Conservation (phyloP, 2,329 filamentous ascomycete species). For the Talaromyces amestolkiae region DNA sequence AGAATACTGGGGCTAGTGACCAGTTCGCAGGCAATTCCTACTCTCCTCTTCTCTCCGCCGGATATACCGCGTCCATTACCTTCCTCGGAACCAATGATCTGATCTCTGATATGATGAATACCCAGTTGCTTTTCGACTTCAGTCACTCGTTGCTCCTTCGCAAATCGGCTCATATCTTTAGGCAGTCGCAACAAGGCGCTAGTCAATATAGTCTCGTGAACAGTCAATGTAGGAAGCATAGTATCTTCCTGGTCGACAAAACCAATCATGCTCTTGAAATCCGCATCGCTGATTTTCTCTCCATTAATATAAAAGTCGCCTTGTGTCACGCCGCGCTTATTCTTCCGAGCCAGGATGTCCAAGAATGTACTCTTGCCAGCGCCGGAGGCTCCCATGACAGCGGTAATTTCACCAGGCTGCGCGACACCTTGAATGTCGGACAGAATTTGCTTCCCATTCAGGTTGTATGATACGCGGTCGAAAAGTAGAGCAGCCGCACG, state of each 20-base stretch:
- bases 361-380: constrained; percentile 97
- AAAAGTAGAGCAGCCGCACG: constrained; percentile 88
- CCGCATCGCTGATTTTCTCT: constrained; percentile 76
- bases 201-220: constrained; percentile 95
- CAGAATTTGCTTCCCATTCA: constrained; percentile 87
- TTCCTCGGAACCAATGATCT: constrained; percentile 93
- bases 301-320: constrained; percentile 93
- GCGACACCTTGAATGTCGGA: constrained; percentile 77
- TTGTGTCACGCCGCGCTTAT: constrained; percentile 76
- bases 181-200: constrained; percentile 91
- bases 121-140: constrained; percentile 96
- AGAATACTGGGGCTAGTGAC: constrained; percentile 96
- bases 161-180: constrained; percentile 77
- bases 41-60: constrained; percentile 91
- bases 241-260: constrained; percentile 99
- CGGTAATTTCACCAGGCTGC: constrained; percentile 91
- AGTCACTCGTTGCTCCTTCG: constrained; percentile 87
- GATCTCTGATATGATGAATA: constrained; percentile 90
- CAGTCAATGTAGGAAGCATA: constrained; percentile 90
- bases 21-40: constrained; percentile 95
- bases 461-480: constrained; percentile 77
- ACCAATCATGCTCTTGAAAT: constrained; percentile 89
- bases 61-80: constrained; percentile 92
- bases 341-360: constrained; percentile 93
- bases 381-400: constrained; percentile 97